These are phyloP conservation scores for Dendrothele bispora DNA, from an alignment of 768 basidiomycete genomes.

Conservation along the genomic window DNA sequence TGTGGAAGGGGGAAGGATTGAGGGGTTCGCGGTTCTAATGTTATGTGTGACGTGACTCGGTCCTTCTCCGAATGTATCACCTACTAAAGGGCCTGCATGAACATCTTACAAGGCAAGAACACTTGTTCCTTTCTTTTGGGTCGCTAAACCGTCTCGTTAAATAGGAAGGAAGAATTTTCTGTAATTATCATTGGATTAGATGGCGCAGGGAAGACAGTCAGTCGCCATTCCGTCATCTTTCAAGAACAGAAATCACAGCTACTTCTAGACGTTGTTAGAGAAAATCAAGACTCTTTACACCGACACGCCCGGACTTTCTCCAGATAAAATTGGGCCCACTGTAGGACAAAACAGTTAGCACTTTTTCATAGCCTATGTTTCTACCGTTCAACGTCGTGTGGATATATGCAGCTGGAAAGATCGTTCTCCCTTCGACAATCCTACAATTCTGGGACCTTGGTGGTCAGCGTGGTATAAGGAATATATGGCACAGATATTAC, in stretches of 20 bases:
- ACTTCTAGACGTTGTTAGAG: constrained; percentile 76
- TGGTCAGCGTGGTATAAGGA: constrained; percentile 90
- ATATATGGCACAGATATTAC: constrained; percentile 94
- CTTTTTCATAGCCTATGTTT: not conserved
- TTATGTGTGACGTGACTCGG: constrained; percentile 11
- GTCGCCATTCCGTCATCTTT: constrained; percentile 3
- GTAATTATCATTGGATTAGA: constrained; percentile 94
- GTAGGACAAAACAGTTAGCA: constrained; percentile 94
- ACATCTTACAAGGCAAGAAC: constrained; percentile 74
- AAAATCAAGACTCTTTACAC: constrained; percentile 93
- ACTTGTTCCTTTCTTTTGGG: not conserved
- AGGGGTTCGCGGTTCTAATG: constrained; percentile 19
- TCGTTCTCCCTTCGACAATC: constrained; percentile 89
- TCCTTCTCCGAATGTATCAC: constrained; percentile 73
- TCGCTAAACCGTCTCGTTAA: not conserved
- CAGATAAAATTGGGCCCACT: constrained; percentile 94
- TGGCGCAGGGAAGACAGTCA: constrained; percentile 88
- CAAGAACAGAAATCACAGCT: not conserved
- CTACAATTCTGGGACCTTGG: constrained; percentile 98
- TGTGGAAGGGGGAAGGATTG: constrained; percentile 14
- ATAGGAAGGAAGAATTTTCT: constrained; percentile 86
- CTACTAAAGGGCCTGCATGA: constrained; percentile 90
- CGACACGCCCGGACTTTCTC: constrained; percentile 80
- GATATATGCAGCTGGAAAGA: constrained; percentile 73
- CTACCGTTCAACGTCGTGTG: not conserved